Evolutionary conservation across 2,329 filamentous ascomycete species (phyloP).

Genomic region (Cordyceps cicadae): DNA sequence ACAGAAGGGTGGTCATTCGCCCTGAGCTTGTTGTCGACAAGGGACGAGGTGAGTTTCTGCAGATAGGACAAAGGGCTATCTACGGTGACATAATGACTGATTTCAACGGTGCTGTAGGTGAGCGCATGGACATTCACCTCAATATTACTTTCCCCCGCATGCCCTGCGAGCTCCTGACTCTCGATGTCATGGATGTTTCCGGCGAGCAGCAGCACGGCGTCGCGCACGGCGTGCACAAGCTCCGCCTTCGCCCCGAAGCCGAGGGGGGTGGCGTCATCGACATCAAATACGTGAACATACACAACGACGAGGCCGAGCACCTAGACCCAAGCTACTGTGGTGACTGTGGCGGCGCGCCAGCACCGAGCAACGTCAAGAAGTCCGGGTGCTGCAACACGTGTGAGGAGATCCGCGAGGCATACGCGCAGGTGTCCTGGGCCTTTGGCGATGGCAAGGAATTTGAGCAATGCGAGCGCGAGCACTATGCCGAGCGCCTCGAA

Average conservation of each 20-base stretch:
- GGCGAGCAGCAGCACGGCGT: conserved; percentile 95
- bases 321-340: conserved; percentile 91
- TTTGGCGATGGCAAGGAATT: conserved; percentile 89
- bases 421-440: conserved; percentile 81
- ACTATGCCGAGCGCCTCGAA: conserved; percentile 83
- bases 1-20: conserved; percentile 74
- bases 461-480: conserved; percentile 90
- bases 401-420: conserved; percentile 92
- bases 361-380: conserved; percentile 65
- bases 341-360: conserved; percentile 76
- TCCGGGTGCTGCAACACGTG: conserved; percentile 94
- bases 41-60: conserved; percentile 61
- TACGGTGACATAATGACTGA: conserved; percentile 15
- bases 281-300: conserved; percentile 55
- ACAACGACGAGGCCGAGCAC: conserved; percentile 62
- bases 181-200: conserved; percentile 98
- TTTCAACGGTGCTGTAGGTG: conserved; percentile 45
- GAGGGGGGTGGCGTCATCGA: conserved; percentile 75
- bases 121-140: conserved; percentile 98
- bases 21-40: conserved; percentile 96
- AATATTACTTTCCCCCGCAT: conserved; percentile 93
- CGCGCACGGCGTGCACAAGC: conserved; percentile 85
- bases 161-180: conserved; percentile 88
- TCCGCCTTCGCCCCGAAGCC: conserved; percentile 62
- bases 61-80: neutral